Evolutionary conservation across 2,329 filamentous ascomycete species (phyloP).

Genomic region (Myriosclerotinia scirpicola): DNA sequence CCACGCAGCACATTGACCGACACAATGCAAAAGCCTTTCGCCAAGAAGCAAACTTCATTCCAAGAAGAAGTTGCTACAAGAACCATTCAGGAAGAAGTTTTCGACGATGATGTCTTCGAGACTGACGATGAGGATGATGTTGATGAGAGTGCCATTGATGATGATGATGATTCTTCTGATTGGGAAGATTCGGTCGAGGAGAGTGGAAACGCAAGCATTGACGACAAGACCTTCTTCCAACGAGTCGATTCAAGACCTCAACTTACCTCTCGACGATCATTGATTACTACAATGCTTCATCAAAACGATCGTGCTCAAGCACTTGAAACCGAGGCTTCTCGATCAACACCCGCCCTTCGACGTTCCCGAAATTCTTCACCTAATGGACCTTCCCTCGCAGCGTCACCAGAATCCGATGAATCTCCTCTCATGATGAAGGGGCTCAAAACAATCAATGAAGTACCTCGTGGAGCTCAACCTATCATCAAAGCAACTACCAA

Average conservation of each 20-base stretch:
- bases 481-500: constrained; percentile 74
- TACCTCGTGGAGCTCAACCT: constrained; percentile 63
- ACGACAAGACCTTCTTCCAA: constrained; percentile 79
- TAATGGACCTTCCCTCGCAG: constrained; percentile 65
- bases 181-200: constrained; percentile 72
- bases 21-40: constrained; percentile 47
- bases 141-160: constrained; percentile 80
- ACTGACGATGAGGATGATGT: constrained; percentile 67
- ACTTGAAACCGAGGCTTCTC: constrained; percentile 61
- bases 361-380: constrained; percentile 65
- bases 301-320: constrained; percentile 71
- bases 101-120: constrained; percentile 57
- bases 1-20: constrained; percentile 56
- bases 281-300: constrained; percentile 86
- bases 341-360: constrained; percentile 54
- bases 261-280: constrained; percentile 79
- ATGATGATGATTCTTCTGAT: constrained; percentile 60
- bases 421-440: constrained; percentile 56
- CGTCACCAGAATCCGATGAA: constrained; percentile 45
- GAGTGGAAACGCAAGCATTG: constrained; percentile 78
- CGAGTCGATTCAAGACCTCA: constrained; percentile 87
- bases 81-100: constrained; percentile 58
- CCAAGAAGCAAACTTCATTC: constrained; percentile 80
- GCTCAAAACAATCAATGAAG: constrained; percentile 46
- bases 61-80: constrained; percentile 71